phyloP scores from a whole-genome alignment of 176 grass and related monocot genomes.

The Stipa capillata region DNA sequence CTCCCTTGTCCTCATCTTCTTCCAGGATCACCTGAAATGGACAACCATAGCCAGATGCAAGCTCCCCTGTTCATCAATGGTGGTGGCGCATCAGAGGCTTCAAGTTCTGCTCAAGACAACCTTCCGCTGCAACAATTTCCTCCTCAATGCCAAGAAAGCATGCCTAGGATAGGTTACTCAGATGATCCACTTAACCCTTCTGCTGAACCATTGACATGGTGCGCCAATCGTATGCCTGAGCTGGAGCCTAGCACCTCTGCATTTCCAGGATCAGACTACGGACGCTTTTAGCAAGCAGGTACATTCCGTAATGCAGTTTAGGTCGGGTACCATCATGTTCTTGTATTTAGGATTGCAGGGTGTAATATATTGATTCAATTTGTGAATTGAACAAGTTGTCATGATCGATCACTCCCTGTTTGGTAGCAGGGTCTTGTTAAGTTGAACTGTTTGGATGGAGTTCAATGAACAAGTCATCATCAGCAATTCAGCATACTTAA shows the following conservation, averaged over 20 bases:
- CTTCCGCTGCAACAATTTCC: not conserved
- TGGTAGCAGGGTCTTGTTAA: no score
- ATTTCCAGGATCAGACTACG: not conserved
- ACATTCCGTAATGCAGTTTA: not conserved
- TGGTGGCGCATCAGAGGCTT: not conserved
- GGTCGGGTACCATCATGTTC: not conserved
- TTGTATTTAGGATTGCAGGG: not conserved
- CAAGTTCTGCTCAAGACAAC: not conserved
- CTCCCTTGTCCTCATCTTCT: not conserved
- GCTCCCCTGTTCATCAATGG: not conserved
- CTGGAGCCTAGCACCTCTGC: not conserved
- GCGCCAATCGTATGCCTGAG: not conserved
- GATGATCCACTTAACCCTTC: not conserved
- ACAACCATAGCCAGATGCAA: not conserved
- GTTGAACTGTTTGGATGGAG: no score
- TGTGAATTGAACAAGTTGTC: no score
- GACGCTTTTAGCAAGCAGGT: not conserved
- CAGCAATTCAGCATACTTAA: no score
- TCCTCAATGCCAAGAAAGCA: not conserved
- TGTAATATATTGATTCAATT: not conserved
- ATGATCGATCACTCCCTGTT: no score
- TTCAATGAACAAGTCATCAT: no score
- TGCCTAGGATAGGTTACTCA: not conserved
- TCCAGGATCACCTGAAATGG: not conserved
- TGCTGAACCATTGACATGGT: not conserved